Conservation (phyloP, 352 stramenopile species). For the Globisporangium apiculatum region DNA sequence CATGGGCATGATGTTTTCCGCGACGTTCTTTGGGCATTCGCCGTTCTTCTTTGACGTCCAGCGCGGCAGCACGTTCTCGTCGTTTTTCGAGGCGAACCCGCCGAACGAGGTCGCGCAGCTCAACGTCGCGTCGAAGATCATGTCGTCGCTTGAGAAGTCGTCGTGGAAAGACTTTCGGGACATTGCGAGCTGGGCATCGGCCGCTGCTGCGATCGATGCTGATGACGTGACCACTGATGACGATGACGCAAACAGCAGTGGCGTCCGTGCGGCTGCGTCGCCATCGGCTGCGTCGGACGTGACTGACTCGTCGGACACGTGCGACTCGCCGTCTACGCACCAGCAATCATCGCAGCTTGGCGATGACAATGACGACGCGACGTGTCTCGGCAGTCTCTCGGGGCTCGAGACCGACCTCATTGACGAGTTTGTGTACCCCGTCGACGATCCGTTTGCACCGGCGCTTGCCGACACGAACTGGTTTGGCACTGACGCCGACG, state of each 20-base stretch:
- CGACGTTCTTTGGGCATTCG: constrained; percentile 78
- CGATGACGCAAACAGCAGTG: constrained; percentile 19
- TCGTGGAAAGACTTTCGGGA: constrained; percentile 85
- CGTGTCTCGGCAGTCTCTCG: constrained; percentile 19
- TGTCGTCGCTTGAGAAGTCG: constrained; percentile 84
- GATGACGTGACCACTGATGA: constrained; percentile 16
- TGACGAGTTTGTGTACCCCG: constrained; percentile 77
- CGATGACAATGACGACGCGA: constrained; percentile 21
- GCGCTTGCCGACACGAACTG: constrained; percentile 54
- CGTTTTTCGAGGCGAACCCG: constrained; percentile 70
- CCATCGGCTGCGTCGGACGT: constrained; percentile 66
- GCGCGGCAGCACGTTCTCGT: constrained; percentile 70
- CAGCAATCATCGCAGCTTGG: not conserved
- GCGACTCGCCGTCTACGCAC: constrained; percentile 30
- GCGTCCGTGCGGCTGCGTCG: constrained; percentile 15
- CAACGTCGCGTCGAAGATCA: constrained; percentile 79
- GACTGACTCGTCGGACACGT: constrained; percentile 54
- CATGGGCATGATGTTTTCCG: constrained; percentile 85
- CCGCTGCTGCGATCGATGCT: constrained; percentile 20
- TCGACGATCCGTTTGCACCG: constrained; percentile 68
- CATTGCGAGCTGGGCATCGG: constrained; percentile 62
- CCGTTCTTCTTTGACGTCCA: constrained; percentile 67
- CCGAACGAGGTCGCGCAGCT: constrained; percentile 80
- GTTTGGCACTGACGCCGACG: constrained; percentile 48
- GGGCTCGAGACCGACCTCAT: constrained; percentile 63